Base-by-base conservation (phyloP, 345 rosid species). In the Mallotus nudiflorus region DNA sequence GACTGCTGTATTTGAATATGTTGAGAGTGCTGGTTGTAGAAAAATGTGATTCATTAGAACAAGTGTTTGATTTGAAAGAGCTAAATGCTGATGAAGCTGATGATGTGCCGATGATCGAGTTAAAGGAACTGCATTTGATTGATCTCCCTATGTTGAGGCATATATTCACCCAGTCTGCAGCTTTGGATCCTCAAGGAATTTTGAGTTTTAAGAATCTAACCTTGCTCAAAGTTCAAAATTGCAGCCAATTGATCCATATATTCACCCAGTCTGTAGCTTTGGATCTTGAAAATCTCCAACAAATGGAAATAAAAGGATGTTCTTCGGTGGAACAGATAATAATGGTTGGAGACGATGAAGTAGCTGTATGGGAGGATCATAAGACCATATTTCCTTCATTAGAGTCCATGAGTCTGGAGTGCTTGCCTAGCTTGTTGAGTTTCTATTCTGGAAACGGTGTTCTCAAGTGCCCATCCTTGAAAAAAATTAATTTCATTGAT, bases 331-430 rank as follows among this genome's bases (percentile, higher is more conserved):
- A 46, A 46, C 19, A 14, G 6, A 57, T 57, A 0, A 31, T 57
- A 19, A 27, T 22, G 16, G 29, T 14, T 28, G 63, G 8, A 18
- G 48, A 9, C 20, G 29, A 61, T 25, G 48, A 61, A 16, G 28
- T 3, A 35, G 5, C 2, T 37, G 6, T 3, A 4, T 19, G 24
- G 22, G 20, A 59, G 14, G n/a, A n/a, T n/a, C n/a, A n/a, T n/a
- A n/a, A 37, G n/a, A n/a, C 42, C 14, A 53, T 22, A 53, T 50
- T 71, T 27, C 75, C 68, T 13, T 33, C 35, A 6, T 16, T 63
- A 7, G 7, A 29, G 13, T 29, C 62, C 33, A 11, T 71, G 24
- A 19, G 19, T 20, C 69, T 63, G 0, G 53, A 53, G 28, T 10
- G 44, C 9, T 64, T 64, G 37, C 68, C 69, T 3, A 53, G 27